A percentile compares a stretch with the other conserved stretches of the same genome.
These are phyloP conservation scores for Citrus inodora DNA, from an alignment of 345 rosid species.

Conservation along the genomic window DNA sequence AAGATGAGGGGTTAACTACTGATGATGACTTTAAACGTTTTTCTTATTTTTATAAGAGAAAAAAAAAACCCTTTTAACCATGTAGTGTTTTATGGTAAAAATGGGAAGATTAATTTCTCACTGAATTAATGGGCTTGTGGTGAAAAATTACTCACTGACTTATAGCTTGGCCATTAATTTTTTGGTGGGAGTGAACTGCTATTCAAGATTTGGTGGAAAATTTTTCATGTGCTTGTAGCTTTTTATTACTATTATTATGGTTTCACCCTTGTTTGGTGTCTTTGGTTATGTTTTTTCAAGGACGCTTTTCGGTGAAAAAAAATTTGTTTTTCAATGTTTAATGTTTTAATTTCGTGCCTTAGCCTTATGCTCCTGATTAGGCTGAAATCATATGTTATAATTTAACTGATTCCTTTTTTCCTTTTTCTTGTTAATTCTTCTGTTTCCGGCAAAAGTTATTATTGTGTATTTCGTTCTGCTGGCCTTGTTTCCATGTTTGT, in stretches of 20 bases:
- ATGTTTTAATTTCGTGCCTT: background rate
- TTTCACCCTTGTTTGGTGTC: background rate
- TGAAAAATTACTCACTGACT: background rate
- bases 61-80: background rate
- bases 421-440: background rate
- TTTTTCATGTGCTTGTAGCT: background rate
- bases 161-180: background rate
- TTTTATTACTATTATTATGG: background rate
- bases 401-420: background rate
- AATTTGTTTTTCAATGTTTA: too few species aligned
- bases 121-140: background rate
- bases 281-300: too few species aligned
- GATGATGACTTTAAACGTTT: background rate
- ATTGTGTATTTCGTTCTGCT: background rate
- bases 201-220: background rate
- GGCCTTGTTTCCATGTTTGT: background rate
- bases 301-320: background rate
- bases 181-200: background rate
- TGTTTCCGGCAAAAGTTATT: accelerated
- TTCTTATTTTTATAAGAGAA: background rate
- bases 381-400: background rate
- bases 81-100: background rate
- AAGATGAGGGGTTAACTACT: background rate
- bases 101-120: background rate
- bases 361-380: background rate